Conservation (phyloP, 768 basidiomycete species). For the Calocybe cyanea region DNA sequence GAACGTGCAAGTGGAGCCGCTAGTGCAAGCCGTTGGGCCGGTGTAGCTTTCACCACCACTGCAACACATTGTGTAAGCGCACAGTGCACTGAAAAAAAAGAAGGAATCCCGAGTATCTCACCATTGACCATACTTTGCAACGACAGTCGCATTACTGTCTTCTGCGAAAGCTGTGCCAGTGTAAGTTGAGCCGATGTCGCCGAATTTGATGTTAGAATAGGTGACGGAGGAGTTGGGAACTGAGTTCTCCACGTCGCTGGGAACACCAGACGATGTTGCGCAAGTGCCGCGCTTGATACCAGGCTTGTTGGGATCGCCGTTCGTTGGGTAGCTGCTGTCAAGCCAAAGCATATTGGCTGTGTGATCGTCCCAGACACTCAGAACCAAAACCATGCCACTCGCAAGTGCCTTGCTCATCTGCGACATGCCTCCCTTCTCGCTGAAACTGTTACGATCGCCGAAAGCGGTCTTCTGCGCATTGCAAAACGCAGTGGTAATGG, state of each 20-base stretch:
- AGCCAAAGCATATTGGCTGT: constrained; percentile 54
- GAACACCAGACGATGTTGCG: constrained; percentile 42
- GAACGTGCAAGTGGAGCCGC: constrained; percentile 23
- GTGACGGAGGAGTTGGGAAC: constrained; percentile 39
- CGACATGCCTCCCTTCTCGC: constrained; percentile 35
- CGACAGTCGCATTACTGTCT: constrained; percentile 22
- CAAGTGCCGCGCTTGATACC: constrained; percentile 50
- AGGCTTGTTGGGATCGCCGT: constrained; percentile 26
- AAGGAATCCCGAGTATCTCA: constrained; percentile 11
- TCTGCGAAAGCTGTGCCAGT: constrained; percentile 2
- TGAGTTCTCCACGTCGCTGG: constrained; percentile 37
- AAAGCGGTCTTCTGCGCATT: constrained; percentile 37
- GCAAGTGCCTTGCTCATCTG: constrained; percentile 30
- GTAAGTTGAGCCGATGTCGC: constrained; percentile 31
- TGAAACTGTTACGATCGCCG: constrained; percentile 42
- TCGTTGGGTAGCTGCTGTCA: constrained; percentile 44
- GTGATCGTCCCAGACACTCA: constrained; percentile 53
- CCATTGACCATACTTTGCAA: constrained; percentile 31
- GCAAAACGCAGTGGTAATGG: constrained; percentile 48
- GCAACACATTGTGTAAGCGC: neutral
- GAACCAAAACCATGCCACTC: constrained; percentile 43
- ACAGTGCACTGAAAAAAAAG: neutral
- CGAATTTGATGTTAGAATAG: constrained; percentile 54
- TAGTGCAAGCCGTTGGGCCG: constrained; percentile 26
- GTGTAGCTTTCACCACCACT: constrained; percentile 26